Conservation (phyloP, 768 basidiomycete species). For the Serendipita sp. region DNA sequence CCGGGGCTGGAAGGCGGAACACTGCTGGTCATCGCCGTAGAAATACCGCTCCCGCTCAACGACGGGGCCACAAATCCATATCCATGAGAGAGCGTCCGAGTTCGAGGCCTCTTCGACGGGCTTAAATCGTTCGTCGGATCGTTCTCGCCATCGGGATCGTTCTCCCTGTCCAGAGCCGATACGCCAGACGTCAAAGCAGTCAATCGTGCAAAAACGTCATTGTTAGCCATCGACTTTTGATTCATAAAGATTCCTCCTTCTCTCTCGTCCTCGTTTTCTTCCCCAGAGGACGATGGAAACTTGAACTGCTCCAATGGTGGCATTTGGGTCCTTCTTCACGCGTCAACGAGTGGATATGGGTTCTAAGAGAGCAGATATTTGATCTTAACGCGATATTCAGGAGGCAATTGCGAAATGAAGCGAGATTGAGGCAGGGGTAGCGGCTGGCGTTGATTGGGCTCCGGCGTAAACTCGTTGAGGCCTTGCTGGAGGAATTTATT, state of each 20-base stretch:
- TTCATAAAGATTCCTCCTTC: background rate
- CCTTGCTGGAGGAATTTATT: too few relatives aligned
- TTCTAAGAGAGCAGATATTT: too few relatives aligned
- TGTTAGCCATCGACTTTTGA: background rate
- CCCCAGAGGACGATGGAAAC: background rate
- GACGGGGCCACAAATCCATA: background rate
- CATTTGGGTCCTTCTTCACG: background rate
- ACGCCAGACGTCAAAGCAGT: background rate
- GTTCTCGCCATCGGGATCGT: background rate
- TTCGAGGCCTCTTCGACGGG: background rate
- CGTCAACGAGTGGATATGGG: too few relatives aligned
- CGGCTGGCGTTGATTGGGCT: too few relatives aligned
- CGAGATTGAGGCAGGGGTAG: too few relatives aligned
- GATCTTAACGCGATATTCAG: too few relatives aligned
- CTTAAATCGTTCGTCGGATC: background rate
- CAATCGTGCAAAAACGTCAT: background rate
- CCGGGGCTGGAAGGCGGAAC: conserved; percentile 3
- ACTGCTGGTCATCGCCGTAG: background rate
- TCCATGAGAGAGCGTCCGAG: background rate
- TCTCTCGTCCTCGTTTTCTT: background rate
- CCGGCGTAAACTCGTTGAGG: too few relatives aligned
- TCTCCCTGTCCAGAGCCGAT: background rate
- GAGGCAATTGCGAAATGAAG: too few relatives aligned
- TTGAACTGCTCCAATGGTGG: background rate
- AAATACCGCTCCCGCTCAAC: background rate